Evolutionary conservation across 2,329 filamentous ascomycete species (phyloP), one percentile per base, ranked within the genome.

Genomic region (Xylariaceae sp.): DNA sequence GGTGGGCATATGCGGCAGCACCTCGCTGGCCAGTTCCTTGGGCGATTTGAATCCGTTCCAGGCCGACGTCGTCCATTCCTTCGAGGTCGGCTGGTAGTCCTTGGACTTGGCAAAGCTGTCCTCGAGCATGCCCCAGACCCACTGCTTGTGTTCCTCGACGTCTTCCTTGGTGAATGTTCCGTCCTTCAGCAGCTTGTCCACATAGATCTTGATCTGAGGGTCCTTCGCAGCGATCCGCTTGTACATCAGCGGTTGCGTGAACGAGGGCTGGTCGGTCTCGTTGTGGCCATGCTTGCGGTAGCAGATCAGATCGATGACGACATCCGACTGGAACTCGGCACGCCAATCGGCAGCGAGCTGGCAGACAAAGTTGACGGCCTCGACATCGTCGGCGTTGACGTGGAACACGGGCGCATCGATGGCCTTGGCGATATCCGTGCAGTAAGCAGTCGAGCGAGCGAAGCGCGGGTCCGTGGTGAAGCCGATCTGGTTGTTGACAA

Each of bases 21-120:
- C 81, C 70, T 98, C 92, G 16, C 83, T 92, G 21, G 90, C 89
- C 48, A 98, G 74, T 68, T 98, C 92, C 74, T 96, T 97, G 57
- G 92, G 92, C 21, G 89, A 94, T 73, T 97, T 97, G 81, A 98
- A 97, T 47, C 90, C 90, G 69, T 98, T 94, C 92, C 92, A 98
- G 40, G 92, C 90, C 36, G 89, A 96, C 7, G 92, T 97, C 53
- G 95, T 81, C 92, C 92, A 98, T 68, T 98, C 92, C 70, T 95
- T 94, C 51, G 89, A 86, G 28, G 86, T 94, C 31, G 92, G 88
- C 65, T 90, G 85, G 68, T 98, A 98, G 58, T 98, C 90, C 69
- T 94, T 97, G 67, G 89, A 95, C 67, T 90, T 88, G 57, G 88
- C 76, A 66, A 97, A 98, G 69, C 88, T 96, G 65, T 97, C 90